Base-by-base conservation (phyloP, 495 filamentous ascomycete genomes). In the Hyphodiscus hymeniophilus region DNA sequence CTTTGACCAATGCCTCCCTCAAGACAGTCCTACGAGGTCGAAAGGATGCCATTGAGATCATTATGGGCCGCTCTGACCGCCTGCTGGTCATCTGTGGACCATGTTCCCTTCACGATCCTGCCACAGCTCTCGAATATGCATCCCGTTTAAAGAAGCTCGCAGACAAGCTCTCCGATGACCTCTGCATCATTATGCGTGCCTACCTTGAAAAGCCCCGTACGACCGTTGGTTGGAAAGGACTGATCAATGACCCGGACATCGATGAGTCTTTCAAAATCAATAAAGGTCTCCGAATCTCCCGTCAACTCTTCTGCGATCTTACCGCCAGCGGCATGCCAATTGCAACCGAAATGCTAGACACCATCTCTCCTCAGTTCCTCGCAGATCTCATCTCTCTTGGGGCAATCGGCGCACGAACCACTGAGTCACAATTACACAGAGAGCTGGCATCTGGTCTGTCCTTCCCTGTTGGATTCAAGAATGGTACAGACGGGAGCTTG, bases 391-490 rank as follows among this genome's bases (percentile, higher is more conserved):
- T 98, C 67, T 95, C 89, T 6, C 80, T 96, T 33, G 92, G 94
- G 28, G 92, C 92, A 40, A 94, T 98, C 60, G 92, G 92, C 42
- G 92, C 92, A 34, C 80, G 92, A 41, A 98, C 92, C n/a, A 98
- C 92, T 21, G 92, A 98, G 70, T 89, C 82, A 38, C 92, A 98
- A 71, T 71, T 97, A 31, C 92, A 98, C 66, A 81, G 92, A 41
- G 92, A 98, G 68, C 74, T 98, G 23, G 92, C 92, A 17, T 94
- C 87, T n/a, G 92, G 92, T 56, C 79, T 98, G 17, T 94, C 88
- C 35, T 98, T 96, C 81, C 92, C 92, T 4, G 89, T 98, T 42
- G 92, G 92, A 12, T 98, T 94, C 83, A 98, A 97, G 80, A 98
- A 98, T 63, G 94, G 92, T 38, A 98, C 92, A 24, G 92, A 98